Percentiles rank a stretch among this genome's conserved stretches.
Evolutionary conservation across 2,329 filamentous ascomycete species (phyloP).

Genomic region (Fusarium hostae): DNA sequence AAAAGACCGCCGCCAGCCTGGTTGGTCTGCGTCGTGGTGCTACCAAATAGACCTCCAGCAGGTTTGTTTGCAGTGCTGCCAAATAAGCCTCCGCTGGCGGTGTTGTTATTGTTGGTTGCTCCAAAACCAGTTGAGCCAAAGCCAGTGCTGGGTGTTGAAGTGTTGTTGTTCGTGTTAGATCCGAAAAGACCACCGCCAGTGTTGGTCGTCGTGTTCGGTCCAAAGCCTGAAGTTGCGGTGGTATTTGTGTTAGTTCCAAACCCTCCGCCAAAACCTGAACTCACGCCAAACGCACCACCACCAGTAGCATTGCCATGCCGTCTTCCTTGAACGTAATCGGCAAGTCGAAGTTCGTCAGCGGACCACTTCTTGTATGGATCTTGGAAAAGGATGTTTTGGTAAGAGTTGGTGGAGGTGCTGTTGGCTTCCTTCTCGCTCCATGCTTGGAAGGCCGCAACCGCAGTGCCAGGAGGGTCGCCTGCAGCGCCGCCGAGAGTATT

Average conservation of each 20-base stretch:
- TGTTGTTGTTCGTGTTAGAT: slow-evolving; percentile 47
- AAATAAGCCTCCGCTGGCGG: slow-evolving; percentile 45
- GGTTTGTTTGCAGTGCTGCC: slow-evolving; percentile 44
- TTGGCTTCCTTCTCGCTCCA: slow-evolving; percentile 78
- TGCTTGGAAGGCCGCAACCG: slow-evolving; percentile 73
- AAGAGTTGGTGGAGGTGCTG: slow-evolving; percentile 68
- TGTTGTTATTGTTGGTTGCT: slow-evolving; percentile 46
- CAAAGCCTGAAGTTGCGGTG: slow-evolving; percentile 57
- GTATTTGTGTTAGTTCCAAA: slow-evolving; percentile 54
- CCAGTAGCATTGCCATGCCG: slow-evolving; percentile 85
- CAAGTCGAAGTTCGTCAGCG: slow-evolving; percentile 82
- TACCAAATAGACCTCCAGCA: slow-evolving; percentile 54
- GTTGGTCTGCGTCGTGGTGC: slow-evolving; percentile 36
- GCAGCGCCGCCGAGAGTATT: slow-evolving; percentile 61
- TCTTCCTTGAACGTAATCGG: slow-evolving; percentile 89
- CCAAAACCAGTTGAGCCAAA: slow-evolving; percentile 57
- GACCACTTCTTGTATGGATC: slow-evolving; percentile 90
- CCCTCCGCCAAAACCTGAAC: slow-evolving; percentile 63
- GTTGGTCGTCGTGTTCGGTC: slow-evolving; percentile 50
- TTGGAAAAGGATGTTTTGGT: slow-evolving; percentile 83
- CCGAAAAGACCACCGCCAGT: slow-evolving; percentile 54
- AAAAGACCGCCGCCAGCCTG: slow-evolving; percentile 44
- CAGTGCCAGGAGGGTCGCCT: slow-evolving; percentile 75
- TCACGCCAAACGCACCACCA: slow-evolving; percentile 83
- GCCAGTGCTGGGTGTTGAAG: slow-evolving; percentile 34